Evolutionary conservation across 139 green algal species (phyloP), one percentile per base, ranked within the genome.

Genomic region (Gonium pectorale): DNA sequence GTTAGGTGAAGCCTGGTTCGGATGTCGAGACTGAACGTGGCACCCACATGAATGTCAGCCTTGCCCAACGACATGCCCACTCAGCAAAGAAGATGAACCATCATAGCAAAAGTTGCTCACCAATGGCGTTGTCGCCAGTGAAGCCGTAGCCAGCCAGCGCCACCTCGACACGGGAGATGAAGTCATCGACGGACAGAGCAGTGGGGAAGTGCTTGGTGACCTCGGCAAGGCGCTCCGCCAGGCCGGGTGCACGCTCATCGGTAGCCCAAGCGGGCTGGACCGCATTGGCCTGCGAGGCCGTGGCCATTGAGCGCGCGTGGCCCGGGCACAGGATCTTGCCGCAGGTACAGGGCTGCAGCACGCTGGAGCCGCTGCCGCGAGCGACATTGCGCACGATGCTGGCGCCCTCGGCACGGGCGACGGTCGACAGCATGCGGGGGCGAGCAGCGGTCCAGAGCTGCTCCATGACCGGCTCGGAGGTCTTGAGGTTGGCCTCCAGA

Each of bases 111-210:
- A n/a, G n/a, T n/a, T n/a, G n/a, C 86, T 49, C 75, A 90, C 86
- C 86, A 52, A 90, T 90, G 67, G 41, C 56, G 81, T 90, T 90
- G 40, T 88, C 87, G 17, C 90, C 89, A 15, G 83, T 95, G 86
- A 98, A 97, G 54, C 94, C 94, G 62, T 91, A 94, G 35, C 82
- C 86, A 40, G 79, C 92, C 2, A 97, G 91, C 1, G 90, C 93
- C 13, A 96, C 88, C 71, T 97, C 94, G 21, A 95, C 69, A 17
- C 95, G 92, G 0, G 90, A 71, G 26, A 97, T 88, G 81, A 96
- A 97, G 80, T 97, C 95, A 29, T 98, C 95, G 5, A 94, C 86
- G 2, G 91, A 90, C 35, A 97, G 62, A 24, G 93, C 90, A 41
- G 37, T 88, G n/a, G 93, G 91, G 85, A 97, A 97, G 86, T 93